Evolutionary conservation across 2,329 filamentous ascomycete genomes (phyloP).

Genomic region (Penicillium sp.): DNA sequence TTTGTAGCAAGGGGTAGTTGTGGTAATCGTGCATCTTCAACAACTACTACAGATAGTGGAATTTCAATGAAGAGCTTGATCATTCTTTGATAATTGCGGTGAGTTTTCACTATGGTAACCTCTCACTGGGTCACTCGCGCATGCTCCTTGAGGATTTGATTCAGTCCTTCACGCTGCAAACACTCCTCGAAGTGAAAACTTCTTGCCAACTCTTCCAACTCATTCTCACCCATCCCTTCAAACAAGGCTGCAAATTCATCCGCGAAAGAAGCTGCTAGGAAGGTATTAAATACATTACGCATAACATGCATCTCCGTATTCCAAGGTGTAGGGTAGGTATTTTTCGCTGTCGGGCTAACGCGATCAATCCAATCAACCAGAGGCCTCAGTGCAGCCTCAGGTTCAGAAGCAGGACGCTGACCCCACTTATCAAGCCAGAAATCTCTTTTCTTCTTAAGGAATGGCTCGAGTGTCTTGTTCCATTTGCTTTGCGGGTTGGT

Average conservation of each 20-base stretch:
- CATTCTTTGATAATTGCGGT: no score
- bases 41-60: no score
- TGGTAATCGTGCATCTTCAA: no score
- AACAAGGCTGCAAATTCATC: conserved; percentile 63
- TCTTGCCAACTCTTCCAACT: conserved; percentile 59
- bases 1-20: no score
- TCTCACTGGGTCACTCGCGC: conserved; percentile 26
- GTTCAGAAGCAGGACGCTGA: conserved; percentile 42
- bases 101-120: no score
- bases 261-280: conserved; percentile 56
- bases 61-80: no score
- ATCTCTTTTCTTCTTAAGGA: conserved; percentile 60
- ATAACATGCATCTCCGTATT: conserved; percentile 55
- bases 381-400: conserved; percentile 50
- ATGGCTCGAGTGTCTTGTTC: conserved; percentile 56
- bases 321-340: conserved; percentile 55
- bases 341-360: conserved; percentile 46
- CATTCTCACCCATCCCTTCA: conserved; percentile 52
- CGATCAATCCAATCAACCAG: conserved; percentile 52
- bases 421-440: conserved; percentile 63
- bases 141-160: conserved; percentile 55
- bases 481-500: conserved; percentile 52
- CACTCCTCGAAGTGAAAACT: conserved; percentile 62
- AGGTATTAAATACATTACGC: conserved; percentile 52
- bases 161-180: conserved; percentile 55